Base-by-base conservation (phyloP, 805 yeast species). In the Myxozyma melibiosi region DNA sequence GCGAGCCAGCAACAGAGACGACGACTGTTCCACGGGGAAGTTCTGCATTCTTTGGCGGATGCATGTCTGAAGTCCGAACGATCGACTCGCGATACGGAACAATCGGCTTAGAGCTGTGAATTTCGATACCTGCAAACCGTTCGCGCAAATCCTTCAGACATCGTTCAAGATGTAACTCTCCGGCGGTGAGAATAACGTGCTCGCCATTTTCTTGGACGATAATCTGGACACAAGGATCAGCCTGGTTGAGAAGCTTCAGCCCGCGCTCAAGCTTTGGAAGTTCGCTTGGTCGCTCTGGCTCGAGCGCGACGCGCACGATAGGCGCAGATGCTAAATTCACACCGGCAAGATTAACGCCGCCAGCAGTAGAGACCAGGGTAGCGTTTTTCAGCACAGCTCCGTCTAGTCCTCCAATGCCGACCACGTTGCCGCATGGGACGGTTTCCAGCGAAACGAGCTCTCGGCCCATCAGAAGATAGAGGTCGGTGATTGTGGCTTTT, bases 341-440 rank as follows among this genome's bases (percentile, higher is more conserved):
- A 63, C 89, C 86, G 0, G 96, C 96, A 49, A 85, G 74, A 65
- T 86, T 86, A n/a, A 84, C 84, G 39, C 90, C 91, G 4, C 79
- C 74, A 1, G 78, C 80, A 0, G 82, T 77, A 46, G 84, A 77
- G 4, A 88, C 77, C 48, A 90, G 70, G 0, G 99, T 91, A 49
- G 96, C 99, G 67, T 85, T 88, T 69, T 94, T 94, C 64, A 92
- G 71, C 31, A 94, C 79, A 51, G 83, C 83, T 6, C 88, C 88
- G 2, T 86, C 96, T 20, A 94, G 77, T 0, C 99, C 98, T 35
- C 90, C 92, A 48, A 94, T 85, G 49, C 97, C 99, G 5, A 89
- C 95, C 59, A 94, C 90, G 65, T 88, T 90, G 31, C 99, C 99
- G 0, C 97, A 92, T 1, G 96, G 96, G 4, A 92, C 96, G 16